Evolutionary conservation across 2,329 filamentous ascomycete species (phyloP), one percentile per base, ranked within the genome.

Genomic region (Penicillium sp.): DNA sequence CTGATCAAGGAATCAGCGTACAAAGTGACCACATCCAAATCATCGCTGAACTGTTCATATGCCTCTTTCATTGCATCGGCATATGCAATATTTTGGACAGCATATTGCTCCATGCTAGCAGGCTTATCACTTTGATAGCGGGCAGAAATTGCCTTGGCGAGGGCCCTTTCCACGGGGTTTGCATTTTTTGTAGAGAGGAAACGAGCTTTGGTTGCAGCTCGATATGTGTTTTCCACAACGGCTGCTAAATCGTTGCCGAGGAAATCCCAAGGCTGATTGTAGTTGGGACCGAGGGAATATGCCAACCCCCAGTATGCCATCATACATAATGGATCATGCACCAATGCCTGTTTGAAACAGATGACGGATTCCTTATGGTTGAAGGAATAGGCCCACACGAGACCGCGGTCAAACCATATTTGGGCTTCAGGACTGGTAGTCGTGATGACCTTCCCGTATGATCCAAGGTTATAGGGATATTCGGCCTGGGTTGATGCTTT

Each of bases 211-310:
- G 53, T 66, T 52, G 55, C 78, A 0, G 81, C 80, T 15, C 68
- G 54, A 52, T 79, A 75, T 5, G 82, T 82, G 31, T 75, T 73
- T 39, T 73, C 66, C 7, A 87, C 74, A 0, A 79, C 61, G 2
- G 34, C 69, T 12, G 76, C 70, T 5, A 87, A 74, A 60, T 91
- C 88, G 0, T 79, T 72, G 51, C 88, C 86, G 60, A 91, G 90
- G 25, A 84, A 79, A 29, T 84, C 81, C 89, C 89, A 91, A 0
- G 88, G 85, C 65, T 91, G 90, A 74, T 92, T 90, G 70, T 89
- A 87, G 65, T 93, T 91, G 4, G 89, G 89, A 0, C 89, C 89
- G 0, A 89, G 73, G 1, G 86, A 78, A 67, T 88, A 91, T 0
- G 89, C 72, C 5, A 75, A 60, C 1, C 73, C 73, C 73, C 73